phyloP scores from a whole-genome alignment of 2,329 filamentous ascomycete species.

The Alternaria brassicae region DNA sequence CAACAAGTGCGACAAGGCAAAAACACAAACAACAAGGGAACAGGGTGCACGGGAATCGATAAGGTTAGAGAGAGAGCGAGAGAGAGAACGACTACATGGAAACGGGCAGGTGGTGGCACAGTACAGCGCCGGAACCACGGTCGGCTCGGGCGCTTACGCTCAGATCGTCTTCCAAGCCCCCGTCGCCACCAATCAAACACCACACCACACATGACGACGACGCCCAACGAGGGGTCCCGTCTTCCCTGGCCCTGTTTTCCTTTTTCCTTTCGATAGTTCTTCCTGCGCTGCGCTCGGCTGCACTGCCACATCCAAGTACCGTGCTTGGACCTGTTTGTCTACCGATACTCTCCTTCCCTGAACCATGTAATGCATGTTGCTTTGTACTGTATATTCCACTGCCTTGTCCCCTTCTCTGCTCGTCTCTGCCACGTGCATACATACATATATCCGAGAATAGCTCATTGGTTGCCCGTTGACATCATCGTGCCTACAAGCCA shows the following conservation, averaged over 20 bases:
- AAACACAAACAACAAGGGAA: background rate
- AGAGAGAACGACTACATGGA: slow-evolving; percentile 16
- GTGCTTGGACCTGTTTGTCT: background rate
- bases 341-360: background rate
- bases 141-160: slow-evolving; percentile 26
- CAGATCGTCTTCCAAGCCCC: slow-evolving; percentile 13
- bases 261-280: background rate
- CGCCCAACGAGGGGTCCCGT: slow-evolving; percentile 20
- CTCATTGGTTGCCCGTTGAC: slow-evolving; percentile 10
- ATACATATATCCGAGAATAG: background rate
- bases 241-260: background rate
- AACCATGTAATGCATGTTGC: background rate
- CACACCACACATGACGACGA: slow-evolving; percentile 5
- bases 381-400: background rate
- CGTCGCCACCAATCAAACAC: slow-evolving; percentile 9
- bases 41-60: background rate
- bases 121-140: slow-evolving; percentile 11
- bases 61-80: background rate
- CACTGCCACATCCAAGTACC: background rate
- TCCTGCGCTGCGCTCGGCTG: background rate
- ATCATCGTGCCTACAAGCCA: slow-evolving; percentile 18
- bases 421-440: background rate
- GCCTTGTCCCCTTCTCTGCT: background rate
- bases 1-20: background rate
- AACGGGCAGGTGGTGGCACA: slow-evolving; percentile 21